Evolutionary conservation across 2,329 filamentous ascomycete genomes (phyloP).

Genomic region (Aureobasidium lini): DNA sequence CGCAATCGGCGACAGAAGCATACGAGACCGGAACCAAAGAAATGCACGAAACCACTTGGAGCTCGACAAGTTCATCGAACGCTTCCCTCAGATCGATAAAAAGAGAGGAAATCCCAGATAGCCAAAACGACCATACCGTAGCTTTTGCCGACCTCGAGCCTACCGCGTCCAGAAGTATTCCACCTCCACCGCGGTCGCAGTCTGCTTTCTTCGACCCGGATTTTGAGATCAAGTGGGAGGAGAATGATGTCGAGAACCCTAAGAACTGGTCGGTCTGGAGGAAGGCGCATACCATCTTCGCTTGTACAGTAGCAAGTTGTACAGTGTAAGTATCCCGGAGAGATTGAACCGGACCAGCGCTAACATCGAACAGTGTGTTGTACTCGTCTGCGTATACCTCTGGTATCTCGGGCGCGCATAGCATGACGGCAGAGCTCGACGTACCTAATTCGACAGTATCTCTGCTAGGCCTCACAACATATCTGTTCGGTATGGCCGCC

Average conservation of each 20-base stretch:
- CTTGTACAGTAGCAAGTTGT: neutral
- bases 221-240: neutral
- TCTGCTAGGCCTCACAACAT: constrained; percentile 2
- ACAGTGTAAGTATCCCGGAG: neutral
- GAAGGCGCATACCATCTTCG: neutral
- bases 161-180: constrained; percentile 1
- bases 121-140: neutral
- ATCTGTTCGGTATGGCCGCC: constrained; percentile 10
- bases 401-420: neutral
- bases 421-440: neutral
- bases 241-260: neutral
- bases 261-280: constrained; percentile 4
- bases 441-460: neutral
- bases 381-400: constrained; percentile 8
- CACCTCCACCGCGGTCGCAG: neutral
- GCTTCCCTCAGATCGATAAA: neutral
- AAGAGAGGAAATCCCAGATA: neutral
- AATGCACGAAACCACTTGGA: neutral
- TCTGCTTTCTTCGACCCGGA: neutral
- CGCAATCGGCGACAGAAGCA: neutral
- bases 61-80: neutral
- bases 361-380: neutral
- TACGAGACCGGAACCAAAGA: neutral
- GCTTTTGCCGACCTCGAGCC: constrained; percentile 6
- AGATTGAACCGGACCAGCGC: neutral